Evolutionary conservation across 2,329 filamentous ascomycete genomes (phyloP), one percentile per base, ranked within the genome.

Genomic region (Pestalotiopsis sp.): DNA sequence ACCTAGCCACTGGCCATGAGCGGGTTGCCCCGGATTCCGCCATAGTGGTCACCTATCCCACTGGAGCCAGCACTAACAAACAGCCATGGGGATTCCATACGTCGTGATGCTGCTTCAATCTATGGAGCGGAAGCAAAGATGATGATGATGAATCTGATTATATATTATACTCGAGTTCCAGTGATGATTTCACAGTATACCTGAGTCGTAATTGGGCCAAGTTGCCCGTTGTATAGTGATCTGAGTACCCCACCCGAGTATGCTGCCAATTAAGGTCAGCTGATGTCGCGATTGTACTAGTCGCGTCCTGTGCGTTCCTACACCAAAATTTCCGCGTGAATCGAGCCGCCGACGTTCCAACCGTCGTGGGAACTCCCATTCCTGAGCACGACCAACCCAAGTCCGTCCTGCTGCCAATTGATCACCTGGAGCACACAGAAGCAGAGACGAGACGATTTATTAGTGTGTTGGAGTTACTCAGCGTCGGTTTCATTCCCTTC

Each of bases 231-330:
- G 30, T 30, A 35, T 35, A 35, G 30, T 9, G 30, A 35, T 35
- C 2, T 35, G 30, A 9, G 30, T 35, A 35, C 30, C 6, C 30
- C 30, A 35, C 7, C 7, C 30, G 30, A 35, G 30, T 52, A 52
- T 52, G 20, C 62, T 9, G 22, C 30, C 62, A 56, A 65, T 65
- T 65, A 55, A 65, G 20, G 52, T 65, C 62, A 65, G 62, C 44
- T 65, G 62, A 65, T 26, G 14, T n/a, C 62, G 62, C 62, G 62
- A 56, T 35, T 35, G 48, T 35, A 44, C 20, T 24, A 55, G 52
- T 44, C 62, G 62, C 62, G 62, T 65, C 39, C 61, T 22, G 38
- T 64, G 26, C 61, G 38, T n/a, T 24, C 39, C 40, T 6, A 65
- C 24, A 24, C 62, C 62, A 65, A 65, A 65, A 55, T 65, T 65